phyloP scores from a whole-genome alignment of 306 rosid genomes.

The Rosa persica region DNA sequence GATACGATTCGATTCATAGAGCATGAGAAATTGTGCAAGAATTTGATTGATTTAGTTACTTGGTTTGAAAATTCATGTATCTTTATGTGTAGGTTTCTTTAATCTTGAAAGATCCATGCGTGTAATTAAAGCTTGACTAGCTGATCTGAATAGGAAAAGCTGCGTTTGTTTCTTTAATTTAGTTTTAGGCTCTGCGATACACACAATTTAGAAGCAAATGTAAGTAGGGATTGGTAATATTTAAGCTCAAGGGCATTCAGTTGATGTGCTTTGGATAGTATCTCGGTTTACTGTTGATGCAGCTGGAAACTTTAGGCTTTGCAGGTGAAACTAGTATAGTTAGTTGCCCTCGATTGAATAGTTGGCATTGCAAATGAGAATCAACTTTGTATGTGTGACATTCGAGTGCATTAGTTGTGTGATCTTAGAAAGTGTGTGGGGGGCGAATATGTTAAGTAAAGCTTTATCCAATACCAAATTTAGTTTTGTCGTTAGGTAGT shows the following conservation, averaged over 20 bases:
- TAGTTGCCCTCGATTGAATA: neutral
- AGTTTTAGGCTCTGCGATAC: neutral
- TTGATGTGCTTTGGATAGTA: neutral
- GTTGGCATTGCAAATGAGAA: neutral
- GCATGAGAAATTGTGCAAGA: neutral
- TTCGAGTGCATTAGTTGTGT: neutral
- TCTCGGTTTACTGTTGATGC: no score
- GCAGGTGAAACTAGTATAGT: neutral
- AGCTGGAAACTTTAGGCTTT: neutral
- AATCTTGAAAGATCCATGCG: neutral
- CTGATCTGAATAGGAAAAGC: neutral
- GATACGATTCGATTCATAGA: neutral
- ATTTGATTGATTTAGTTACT: neutral
- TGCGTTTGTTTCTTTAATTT: neutral
- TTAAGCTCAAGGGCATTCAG: neutral
- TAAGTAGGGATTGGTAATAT: neutral
- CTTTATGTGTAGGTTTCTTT: neutral
- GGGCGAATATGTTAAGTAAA: neutral
- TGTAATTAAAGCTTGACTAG: neutral
- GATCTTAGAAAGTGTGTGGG: neutral
- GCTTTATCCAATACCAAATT: neutral
- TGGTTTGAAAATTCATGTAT: neutral
- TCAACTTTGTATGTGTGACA: neutral
- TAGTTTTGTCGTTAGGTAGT: neutral
- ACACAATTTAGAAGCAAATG: neutral